Evolutionary conservation across 2,329 filamentous ascomycete species (phyloP).

Genomic region (Trichophaea hybrida): DNA sequence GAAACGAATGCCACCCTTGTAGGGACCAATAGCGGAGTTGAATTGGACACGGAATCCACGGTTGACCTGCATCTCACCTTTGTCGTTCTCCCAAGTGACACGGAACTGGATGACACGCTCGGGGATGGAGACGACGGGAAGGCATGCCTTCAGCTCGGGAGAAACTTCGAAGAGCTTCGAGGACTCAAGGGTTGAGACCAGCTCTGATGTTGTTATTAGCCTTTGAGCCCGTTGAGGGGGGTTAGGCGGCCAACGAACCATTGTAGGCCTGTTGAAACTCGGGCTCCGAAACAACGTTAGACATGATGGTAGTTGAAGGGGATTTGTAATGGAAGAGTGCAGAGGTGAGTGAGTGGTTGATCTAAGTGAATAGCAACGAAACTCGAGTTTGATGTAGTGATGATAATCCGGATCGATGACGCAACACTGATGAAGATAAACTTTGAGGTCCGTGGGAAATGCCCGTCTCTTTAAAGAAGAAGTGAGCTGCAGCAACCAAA

Average conservation of each 20-base stretch:
- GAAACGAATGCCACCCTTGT: slow-evolving; percentile 94
- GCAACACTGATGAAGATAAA: not conserved
- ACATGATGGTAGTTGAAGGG: slow-evolving; percentile 41
- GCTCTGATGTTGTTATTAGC: slow-evolving; percentile 46
- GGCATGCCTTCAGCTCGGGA: slow-evolving; percentile 85
- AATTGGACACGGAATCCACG: slow-evolving; percentile 90
- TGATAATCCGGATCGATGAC: not conserved
- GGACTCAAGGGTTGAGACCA: slow-evolving; percentile 86
- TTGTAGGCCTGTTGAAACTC: slow-evolving; percentile 99
- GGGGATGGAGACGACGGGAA: slow-evolving; percentile 74
- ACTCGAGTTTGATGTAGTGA: not conserved
- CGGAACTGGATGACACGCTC: slow-evolving; percentile 97
- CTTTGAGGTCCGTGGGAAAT: not conserved
- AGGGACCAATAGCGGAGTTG: slow-evolving; percentile 92
- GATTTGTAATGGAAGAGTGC: not conserved
- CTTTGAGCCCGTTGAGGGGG: slow-evolving; percentile 3
- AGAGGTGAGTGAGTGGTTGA: not conserved
- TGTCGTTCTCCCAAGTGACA: slow-evolving; percentile 92
- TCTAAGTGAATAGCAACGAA: not conserved
- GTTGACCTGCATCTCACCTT: slow-evolving; percentile 37
- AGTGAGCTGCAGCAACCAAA: not conserved
- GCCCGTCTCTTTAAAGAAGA: not conserved
- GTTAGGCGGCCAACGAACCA: slow-evolving; percentile 39
- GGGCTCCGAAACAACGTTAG: slow-evolving; percentile 73
- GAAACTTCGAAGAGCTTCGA: slow-evolving; percentile 84